A percentile compares a stretch with the other conserved stretches of the same genome.
These are phyloP conservation scores for Astrothelium subdiscretum DNA, from an alignment of 495 filamentous ascomycete species.

Conservation along the genomic window DNA sequence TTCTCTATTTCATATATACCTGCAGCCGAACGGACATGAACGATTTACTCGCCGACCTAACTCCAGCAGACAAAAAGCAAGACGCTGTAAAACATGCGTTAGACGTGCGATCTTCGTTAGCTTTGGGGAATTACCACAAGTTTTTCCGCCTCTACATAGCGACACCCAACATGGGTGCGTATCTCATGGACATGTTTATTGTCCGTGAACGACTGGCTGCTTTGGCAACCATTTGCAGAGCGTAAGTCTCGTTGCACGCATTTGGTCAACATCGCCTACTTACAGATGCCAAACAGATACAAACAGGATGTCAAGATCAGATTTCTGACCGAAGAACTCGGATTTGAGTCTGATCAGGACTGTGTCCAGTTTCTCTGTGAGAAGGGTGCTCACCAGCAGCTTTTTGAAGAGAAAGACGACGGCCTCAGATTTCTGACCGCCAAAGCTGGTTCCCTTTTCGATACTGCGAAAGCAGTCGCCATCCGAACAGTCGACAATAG, in stretches of 20 bases:
- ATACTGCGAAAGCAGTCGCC: slow-evolving; percentile 54
- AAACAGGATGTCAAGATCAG: slow-evolving; percentile 78
- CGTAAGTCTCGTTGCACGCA: slow-evolving; percentile 50
- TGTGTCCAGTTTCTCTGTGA: slow-evolving; percentile 81
- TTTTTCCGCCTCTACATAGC: slow-evolving; percentile 93
- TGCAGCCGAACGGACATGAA: slow-evolving; percentile 97
- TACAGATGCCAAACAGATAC: slow-evolving; percentile 53
- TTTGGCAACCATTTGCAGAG: slow-evolving; percentile 80
- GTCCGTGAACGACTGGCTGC: slow-evolving; percentile 84
- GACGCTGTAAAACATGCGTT: slow-evolving; percentile 80
- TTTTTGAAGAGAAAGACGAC: slow-evolving; percentile 69
- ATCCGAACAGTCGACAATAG: slow-evolving; percentile 90
- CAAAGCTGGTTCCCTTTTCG: slow-evolving; percentile 64
- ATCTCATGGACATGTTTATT: slow-evolving; percentile 98
- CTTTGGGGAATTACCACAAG: slow-evolving; percentile 89
- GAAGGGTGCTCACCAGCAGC: slow-evolving; percentile 48
- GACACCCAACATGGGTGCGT: slow-evolving; percentile 93
- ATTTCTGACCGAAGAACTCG: slow-evolving; percentile 91
- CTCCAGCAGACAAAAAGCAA: slow-evolving; percentile 81
- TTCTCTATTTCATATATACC: slow-evolving; percentile 98
- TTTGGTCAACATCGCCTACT: slow-evolving; percentile 16
- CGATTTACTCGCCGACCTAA: slow-evolving; percentile 95
- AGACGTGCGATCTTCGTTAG: slow-evolving; percentile 78
- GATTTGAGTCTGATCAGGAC: slow-evolving; percentile 85
- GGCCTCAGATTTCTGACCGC: slow-evolving; percentile 62